Percentiles rank a stretch among this genome's conserved stretches.
These are phyloP conservation scores for Neonectria sp. DNA, from an alignment of 2,329 filamentous ascomycete genomes.

Conservation along the genomic window DNA sequence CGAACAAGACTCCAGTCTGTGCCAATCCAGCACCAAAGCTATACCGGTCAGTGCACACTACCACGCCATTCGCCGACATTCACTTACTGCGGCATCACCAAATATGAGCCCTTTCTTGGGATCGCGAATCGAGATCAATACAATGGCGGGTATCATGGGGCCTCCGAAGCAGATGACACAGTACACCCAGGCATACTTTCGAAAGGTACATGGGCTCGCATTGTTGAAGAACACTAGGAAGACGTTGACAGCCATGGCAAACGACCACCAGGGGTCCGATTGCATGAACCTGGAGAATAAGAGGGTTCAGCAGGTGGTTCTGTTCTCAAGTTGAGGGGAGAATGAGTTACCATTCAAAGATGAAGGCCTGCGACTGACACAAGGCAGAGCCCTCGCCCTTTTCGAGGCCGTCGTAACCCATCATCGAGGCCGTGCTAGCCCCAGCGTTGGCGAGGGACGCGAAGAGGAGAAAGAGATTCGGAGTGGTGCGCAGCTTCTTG, in stretches of 20 bases:
- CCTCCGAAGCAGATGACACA: constrained; percentile 78
- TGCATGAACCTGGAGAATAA: constrained; percentile 77
- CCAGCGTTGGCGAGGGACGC: constrained; percentile 62
- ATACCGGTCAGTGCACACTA: constrained; percentile 26
- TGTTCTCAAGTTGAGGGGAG: no score
- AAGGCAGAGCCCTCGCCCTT: constrained; percentile 68
- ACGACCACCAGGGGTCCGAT: constrained; percentile 82
- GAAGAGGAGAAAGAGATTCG: constrained; percentile 65
- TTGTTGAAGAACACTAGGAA: constrained; percentile 76
- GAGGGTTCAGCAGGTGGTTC: constrained; percentile 4
- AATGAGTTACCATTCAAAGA: constrained; percentile 75
- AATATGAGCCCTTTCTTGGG: constrained; percentile 61
- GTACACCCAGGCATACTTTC: constrained; percentile 79
- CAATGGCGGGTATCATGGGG: constrained; percentile 76
- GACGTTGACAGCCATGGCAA: constrained; percentile 87
- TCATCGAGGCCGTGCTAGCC: constrained; percentile 76
- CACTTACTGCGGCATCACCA: constrained; percentile 69
- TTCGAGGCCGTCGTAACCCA: constrained; percentile 76
- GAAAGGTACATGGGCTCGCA: constrained; percentile 74
- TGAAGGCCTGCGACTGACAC: constrained; percentile 73
- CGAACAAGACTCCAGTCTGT: constrained; percentile 68
- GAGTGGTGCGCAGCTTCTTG: constrained; percentile 68
- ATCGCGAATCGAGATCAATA: constrained; percentile 72
- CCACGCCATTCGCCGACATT: fast-evolving
- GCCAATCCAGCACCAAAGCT: constrained; percentile 75